These are phyloP conservation scores for Hibiscus mutabilis DNA, from an alignment of 345 rosid genomes.

Conservation along the genomic window DNA sequence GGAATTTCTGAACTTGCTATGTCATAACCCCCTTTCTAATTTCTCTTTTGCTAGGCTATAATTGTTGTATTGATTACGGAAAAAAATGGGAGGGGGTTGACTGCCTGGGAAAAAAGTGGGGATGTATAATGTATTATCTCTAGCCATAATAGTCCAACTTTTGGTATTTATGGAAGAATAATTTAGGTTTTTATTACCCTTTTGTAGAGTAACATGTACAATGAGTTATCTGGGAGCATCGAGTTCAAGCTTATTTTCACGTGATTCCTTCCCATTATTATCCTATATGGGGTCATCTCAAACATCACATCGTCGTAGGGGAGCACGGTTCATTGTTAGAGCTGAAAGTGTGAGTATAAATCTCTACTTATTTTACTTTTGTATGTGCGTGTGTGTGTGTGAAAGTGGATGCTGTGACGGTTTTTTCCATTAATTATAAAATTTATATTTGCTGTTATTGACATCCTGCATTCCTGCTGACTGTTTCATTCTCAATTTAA, in stretches of 20 bases:
- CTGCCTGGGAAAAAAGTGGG: not conserved
- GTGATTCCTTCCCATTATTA: conserved; percentile 45
- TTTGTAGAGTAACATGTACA: conserved; percentile 36
- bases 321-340: conserved; percentile 47
- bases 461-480: not conserved
- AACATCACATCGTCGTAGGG: not conserved
- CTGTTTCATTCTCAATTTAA: conserved; percentile 5
- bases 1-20: not conserved
- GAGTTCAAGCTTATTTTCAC: conserved; percentile 61
- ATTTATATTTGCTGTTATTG: not conserved
- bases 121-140: not conserved
- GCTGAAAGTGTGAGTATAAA: conserved; percentile 70
- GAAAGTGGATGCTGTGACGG: not conserved
- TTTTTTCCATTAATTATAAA: not conserved
- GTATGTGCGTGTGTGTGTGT: not conserved
- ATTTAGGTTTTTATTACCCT: not conserved
- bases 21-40: not conserved
- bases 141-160: not conserved
- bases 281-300: conserved; percentile 3
- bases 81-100: not conserved
- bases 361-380: not conserved
- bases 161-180: conserved; percentile 1
- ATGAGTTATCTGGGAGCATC: conserved; percentile 45
- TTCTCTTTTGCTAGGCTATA: not conserved
- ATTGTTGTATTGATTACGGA: not conserved